Conservation (phyloP, 2,329 filamentous ascomycete species). For the Fusarium bactridioides region DNA sequence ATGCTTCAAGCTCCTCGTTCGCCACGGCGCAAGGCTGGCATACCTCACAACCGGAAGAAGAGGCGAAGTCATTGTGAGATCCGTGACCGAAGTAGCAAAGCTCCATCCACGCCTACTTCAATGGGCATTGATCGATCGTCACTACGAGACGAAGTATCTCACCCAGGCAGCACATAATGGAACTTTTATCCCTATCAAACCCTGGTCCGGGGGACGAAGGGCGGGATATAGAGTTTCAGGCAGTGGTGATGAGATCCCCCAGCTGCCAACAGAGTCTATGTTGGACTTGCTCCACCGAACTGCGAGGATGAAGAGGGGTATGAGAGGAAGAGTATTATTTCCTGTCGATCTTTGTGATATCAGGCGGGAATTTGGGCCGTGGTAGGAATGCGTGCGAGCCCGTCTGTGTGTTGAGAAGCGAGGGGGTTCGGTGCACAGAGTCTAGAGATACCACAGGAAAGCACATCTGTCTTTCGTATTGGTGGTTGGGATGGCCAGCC, state of each 20-base stretch:
- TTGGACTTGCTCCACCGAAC: constrained; percentile 2
- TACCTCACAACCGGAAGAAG: constrained; percentile 14
- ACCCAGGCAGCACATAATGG: not conserved
- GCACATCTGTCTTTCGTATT: constrained; percentile 66
- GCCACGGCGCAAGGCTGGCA: constrained; percentile 21
- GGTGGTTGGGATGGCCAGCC: constrained; percentile 71
- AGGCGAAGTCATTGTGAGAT: constrained; percentile 15
- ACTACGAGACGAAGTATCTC: constrained; percentile 20
- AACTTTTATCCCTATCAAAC: not conserved
- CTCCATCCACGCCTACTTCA: constrained; percentile 18
- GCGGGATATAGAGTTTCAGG: constrained; percentile 13
- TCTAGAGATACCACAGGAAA: constrained; percentile 46
- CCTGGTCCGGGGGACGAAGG: constrained; percentile 28
- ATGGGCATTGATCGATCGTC: constrained; percentile 32
- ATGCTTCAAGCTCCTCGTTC: constrained; percentile 33
- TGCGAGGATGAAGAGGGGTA: not conserved
- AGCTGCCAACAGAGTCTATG: not conserved
- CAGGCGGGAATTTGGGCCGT: not conserved
- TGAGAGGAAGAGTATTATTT: constrained; percentile 13
- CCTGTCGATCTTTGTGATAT: constrained; percentile 10
- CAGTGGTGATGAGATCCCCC: not conserved
- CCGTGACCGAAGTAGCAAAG: constrained; percentile 18
- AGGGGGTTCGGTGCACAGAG: too few relatives aligned
- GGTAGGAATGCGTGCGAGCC: not conserved
- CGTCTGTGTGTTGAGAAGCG: not conserved